Evolutionary conservation across 257 asterid genomes (phyloP).

Genomic region (Solanum virginianum): DNA sequence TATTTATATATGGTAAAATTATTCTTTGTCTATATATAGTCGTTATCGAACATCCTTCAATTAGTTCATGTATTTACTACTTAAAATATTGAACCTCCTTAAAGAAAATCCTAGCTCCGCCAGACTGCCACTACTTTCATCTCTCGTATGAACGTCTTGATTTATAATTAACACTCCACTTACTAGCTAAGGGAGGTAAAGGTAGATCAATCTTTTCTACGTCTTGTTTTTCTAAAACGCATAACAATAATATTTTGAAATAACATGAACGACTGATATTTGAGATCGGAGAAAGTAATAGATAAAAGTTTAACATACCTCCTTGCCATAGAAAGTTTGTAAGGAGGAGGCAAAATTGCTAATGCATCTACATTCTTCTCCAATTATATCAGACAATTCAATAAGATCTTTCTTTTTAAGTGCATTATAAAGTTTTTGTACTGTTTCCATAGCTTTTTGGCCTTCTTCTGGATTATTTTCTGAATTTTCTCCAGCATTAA

Average conservation of each 20-base stretch:
- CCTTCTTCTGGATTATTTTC: conserved; percentile 12
- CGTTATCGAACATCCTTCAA: no score
- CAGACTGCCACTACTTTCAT: no score
- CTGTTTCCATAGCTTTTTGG: conserved; percentile 43
- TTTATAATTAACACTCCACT: no score
- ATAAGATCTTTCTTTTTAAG: conserved; percentile 29
- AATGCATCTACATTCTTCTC: conserved; percentile 59
- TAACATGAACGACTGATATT: not conserved
- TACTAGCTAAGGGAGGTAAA: no score
- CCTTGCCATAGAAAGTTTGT: conserved; percentile 53
- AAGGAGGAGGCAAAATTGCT: conserved; percentile 39
- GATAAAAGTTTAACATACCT: conserved; percentile 19
- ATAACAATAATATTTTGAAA: not conserved
- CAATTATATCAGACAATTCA: conserved; percentile 43
- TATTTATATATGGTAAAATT: no score
- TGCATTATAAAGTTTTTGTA: conserved; percentile 51
- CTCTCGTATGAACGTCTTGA: not conserved
- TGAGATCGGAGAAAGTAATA: not conserved
- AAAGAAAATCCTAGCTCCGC: no score
- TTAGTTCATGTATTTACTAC: no score
- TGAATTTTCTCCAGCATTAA: not conserved
- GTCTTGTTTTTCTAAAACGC: not conserved
- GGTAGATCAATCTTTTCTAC: no score
- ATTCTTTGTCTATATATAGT: no score
- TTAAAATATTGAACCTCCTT: no score